phyloP scores from a whole-genome alignment of 2,329 filamentous ascomycete species.

The Botrytis paeoniae region DNA sequence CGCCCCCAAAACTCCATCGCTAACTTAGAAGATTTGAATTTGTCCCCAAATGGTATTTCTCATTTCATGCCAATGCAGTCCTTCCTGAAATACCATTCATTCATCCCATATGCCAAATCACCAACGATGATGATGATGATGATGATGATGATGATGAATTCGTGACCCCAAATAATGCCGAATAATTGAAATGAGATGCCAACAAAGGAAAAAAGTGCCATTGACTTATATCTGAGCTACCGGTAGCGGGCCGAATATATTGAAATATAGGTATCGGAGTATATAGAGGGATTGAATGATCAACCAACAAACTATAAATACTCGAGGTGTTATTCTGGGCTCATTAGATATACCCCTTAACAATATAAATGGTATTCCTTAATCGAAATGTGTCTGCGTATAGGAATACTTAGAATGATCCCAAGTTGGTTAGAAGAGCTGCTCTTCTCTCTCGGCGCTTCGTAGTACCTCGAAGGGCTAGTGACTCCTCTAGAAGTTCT shows the following conservation, averaged over 20 bases:
- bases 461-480: slow-evolving; percentile 8
- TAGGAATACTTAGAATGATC: slow-evolving; percentile 1
- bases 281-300: neutral
- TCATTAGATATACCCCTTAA: neutral
- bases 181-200: neutral
- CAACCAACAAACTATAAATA: neutral
- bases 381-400: neutral
- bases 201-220: neutral
- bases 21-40: neutral
- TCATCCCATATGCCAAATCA: neutral
- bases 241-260: neutral
- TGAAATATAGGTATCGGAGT: neutral
- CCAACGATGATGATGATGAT: neutral
- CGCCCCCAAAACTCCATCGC: slow-evolving; percentile 15
- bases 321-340: neutral
- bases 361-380: neutral
- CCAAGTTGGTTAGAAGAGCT: slow-evolving; percentile 5
- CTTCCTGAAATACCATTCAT: slow-evolving; percentile 2
- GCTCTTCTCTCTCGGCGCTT: slow-evolving; percentile 16
- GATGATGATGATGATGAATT: neutral
- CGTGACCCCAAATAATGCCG: slow-evolving; percentile 2
- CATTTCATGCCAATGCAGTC: neutral
- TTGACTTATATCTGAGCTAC: neutral
- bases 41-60: neutral
- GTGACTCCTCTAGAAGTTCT: neutral